Base-by-base conservation (phyloP, 2,329 filamentous ascomycete genomes). In the Rhinocladiella similis region DNA sequence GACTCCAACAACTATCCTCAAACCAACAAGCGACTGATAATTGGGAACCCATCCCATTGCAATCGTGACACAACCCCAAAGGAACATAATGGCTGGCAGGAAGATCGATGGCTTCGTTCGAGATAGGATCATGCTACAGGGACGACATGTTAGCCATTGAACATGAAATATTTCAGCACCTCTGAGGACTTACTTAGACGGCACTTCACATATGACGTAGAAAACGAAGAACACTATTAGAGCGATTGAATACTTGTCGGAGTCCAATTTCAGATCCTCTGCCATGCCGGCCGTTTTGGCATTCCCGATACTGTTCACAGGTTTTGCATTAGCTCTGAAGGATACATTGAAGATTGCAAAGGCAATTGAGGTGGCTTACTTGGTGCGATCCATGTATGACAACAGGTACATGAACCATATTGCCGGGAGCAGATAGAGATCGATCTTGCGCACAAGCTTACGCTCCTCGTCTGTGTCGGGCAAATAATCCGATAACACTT, bases 171-270 rank as follows among this genome's bases (percentile, higher is more conserved):
- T n/a, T n/a, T n/a, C n/a, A n/a, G n/a, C n/a, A n/a, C n/a, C n/a
- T n/a, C n/a, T n/a, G n/a, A n/a, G n/a, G n/a, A n/a, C n/a, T n/a
- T n/a, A n/a, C n/a, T 77, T 78, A 59, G 67, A 72, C 22, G 74
- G 66, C 13, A 75, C 73, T 63, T 83, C 80, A 60, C 79, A 81
- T 13, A 79, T 63, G 38, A 84, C 75, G 63, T 83, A 82, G 33
- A 69, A 72, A 53, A 80, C 72, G 63, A 82, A 83, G 70, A 83
- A 84, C 5, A 84, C 77, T 1, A 81, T 82, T 68, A 56, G n/a
- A n/a, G n/a, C n/a, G n/a, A n/a, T n/a, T n/a, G n/a, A n/a, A n/a
- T n/a, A n/a, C n/a, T n/a, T n/a, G n/a, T n/a, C n/a, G n/a, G n/a
- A n/a, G n/a, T 73, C 72, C 3, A 78, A 55, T 7, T 65, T 53